Evolutionary conservation across 257 asterid species (phyloP), one percentile per base, ranked within the genome.

Genomic region (Gentiana straminea): DNA sequence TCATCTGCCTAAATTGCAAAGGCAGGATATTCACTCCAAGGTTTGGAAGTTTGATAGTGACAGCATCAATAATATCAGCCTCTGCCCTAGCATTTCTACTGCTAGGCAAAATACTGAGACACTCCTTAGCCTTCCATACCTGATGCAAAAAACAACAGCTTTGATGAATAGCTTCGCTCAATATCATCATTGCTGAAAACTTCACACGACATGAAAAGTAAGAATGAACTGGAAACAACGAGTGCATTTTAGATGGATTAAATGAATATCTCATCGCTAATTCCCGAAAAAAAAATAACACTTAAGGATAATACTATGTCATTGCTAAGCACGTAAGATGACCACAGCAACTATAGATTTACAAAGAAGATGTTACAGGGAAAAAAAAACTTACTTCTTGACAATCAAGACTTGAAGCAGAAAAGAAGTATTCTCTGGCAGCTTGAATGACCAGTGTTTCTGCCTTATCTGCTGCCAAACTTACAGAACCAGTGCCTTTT

Each of bases 71-170:
- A 51, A 83, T 69, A 73, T 92, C 97, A 70, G 88, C 84, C 72
- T 92, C 99, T 55, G 70, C 84, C 79, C 87, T 76, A 73, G 84
- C 84, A 71, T 64, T 83, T 79, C 97, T 83, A 79, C 91, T 83
- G 78, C 78, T 76, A 52, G 94, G 94, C 65, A 88, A 78, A 64
- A 92, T 85, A 76, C 70, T 81, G 67, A 92, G 77, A 71, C 99
- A 92, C 68, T 92, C 99, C 86, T 85, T 92, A 52, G 99, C 97
- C 86, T 88, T 92, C 97, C 99, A 92, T 63, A 92, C 81, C 98
- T 91, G 75, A 44, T 44, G 45, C 55, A 35, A 48, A 60, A 63
- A 44, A 38, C 35, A 72, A 59, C 55, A 57, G 59, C 49, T 38
- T 24, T 33, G 52, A 46, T 71, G 49, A 71, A 10, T 60, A 9